These are phyloP conservation scores for Helianthus tuberosus DNA, from an alignment of 129 eudicot species.

Conservation along the genomic window DNA sequence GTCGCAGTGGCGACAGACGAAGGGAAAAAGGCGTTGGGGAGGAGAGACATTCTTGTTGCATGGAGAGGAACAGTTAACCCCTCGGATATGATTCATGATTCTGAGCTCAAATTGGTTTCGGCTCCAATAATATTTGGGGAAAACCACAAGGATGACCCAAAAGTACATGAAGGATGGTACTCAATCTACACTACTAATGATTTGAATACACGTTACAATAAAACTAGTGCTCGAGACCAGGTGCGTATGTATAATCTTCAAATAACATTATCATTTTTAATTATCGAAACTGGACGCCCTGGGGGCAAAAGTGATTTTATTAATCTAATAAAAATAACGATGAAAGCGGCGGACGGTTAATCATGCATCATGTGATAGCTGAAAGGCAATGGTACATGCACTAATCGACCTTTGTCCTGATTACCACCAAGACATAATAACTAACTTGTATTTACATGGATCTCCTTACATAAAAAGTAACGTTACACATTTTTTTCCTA, in stretches of 20 bases:
- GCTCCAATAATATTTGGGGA: constrained; percentile 39
- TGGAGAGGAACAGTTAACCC: constrained; percentile 58
- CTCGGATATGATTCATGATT: constrained; percentile 47
- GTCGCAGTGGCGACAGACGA: constrained; percentile 49
- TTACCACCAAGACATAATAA: no score
- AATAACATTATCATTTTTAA: no score
- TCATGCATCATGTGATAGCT: no score
- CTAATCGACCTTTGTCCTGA: no score
- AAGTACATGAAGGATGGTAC: constrained; percentile 50
- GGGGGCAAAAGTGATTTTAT: no score
- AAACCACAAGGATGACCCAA: constrained; percentile 19
- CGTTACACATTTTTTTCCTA: not conserved
- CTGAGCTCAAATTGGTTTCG: constrained; percentile 30
- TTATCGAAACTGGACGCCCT: no score
- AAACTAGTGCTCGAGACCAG: constrained; percentile 50
- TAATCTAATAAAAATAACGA: no score
- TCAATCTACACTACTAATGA: constrained; percentile 51
- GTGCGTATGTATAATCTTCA: constrained; percentile 7
- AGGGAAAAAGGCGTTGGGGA: constrained; percentile 42
- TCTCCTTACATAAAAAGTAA: no score
- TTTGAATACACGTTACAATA: constrained; percentile 37
- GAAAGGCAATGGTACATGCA: no score
- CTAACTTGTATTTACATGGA: no score
- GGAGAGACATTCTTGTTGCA: constrained; percentile 53
- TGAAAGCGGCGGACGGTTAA: no score